Percentiles rank a stretch among this genome's conserved stretches.
These are phyloP conservation scores for Backusella parvicylindrica DNA, from an alignment of 192 early-diverging fungal genomes.

Conservation along the genomic window DNA sequence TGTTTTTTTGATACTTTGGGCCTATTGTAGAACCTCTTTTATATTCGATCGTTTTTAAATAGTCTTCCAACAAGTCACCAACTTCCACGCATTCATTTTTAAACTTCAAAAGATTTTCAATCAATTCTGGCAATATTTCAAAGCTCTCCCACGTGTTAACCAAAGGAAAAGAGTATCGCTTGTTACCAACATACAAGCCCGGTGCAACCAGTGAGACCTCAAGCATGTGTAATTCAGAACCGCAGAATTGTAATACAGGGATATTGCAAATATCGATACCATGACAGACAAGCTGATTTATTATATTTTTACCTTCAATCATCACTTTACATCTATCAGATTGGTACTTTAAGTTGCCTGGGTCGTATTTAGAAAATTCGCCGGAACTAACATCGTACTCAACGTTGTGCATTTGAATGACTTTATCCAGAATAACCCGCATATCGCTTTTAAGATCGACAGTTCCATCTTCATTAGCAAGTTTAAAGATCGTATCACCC, in stretches of 20 bases:
- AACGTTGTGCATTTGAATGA: neutral
- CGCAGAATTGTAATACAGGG: neutral
- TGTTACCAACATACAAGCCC: slow-evolving; percentile 4
- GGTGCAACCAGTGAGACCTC: neutral
- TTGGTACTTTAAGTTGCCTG: neutral
- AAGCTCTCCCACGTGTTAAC: neutral
- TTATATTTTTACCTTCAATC: slow-evolving; percentile 4
- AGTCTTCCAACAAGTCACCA: neutral
- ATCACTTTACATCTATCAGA: neutral
- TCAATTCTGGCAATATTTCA: neutral
- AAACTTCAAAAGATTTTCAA: neutral
- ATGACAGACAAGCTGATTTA: neutral
- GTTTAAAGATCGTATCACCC: neutral
- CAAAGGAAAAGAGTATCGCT: neutral
- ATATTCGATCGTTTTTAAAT: neutral
- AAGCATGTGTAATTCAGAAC: neutral
- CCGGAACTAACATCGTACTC: slow-evolving; percentile 4
- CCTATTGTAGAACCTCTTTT: neutral
- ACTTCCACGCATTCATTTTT: neutral
- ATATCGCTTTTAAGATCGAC: neutral
- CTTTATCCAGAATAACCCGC: neutral
- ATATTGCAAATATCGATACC: neutral
- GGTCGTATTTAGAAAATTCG: neutral
- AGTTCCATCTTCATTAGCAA: slow-evolving; percentile 1
- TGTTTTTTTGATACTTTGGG: neutral